phyloP scores from a whole-genome alignment of 2,329 filamentous ascomycete species.

The Exophiala xenobiotica region DNA sequence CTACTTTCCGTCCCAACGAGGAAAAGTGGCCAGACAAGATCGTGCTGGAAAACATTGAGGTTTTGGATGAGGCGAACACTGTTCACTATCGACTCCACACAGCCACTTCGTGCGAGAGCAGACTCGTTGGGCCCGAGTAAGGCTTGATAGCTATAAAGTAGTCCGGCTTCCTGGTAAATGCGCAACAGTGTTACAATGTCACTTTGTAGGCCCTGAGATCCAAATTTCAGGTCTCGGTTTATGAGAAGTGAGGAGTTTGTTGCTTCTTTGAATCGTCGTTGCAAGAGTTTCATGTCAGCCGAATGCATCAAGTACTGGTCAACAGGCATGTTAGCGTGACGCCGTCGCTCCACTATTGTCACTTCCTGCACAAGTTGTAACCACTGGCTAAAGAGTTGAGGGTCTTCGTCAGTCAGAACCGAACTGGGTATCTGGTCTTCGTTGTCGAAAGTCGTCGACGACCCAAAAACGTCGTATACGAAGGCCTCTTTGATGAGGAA shows the following conservation, averaged over 20 bases:
- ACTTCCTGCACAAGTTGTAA: slow-evolving; percentile 30
- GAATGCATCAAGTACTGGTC: not conserved
- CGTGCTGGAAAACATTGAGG: slow-evolving; percentile 27
- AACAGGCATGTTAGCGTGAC: not conserved
- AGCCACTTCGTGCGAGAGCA: slow-evolving; percentile 5
- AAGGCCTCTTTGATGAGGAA: slow-evolving; percentile 35
- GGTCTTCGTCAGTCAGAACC: slow-evolving; percentile 20
- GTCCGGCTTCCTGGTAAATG: slow-evolving; percentile 33
- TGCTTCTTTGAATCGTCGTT: slow-evolving; percentile 22
- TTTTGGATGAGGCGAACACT: slow-evolving; percentile 14
- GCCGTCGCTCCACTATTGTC: slow-evolving; percentile 28
- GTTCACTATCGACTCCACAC: slow-evolving; percentile 6
- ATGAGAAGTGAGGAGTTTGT: slow-evolving; percentile 21
- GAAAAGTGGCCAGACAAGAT: slow-evolving; percentile 35
- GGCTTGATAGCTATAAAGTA: slow-evolving; percentile 32
- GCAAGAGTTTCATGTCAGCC: slow-evolving; percentile 7
- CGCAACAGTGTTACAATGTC: slow-evolving; percentile 30
- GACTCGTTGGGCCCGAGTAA: slow-evolving; percentile 23
- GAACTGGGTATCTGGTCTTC: slow-evolving; percentile 19
- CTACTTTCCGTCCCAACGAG: slow-evolving; percentile 31
- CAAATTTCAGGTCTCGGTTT: slow-evolving; percentile 26
- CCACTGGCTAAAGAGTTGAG: slow-evolving; percentile 31
- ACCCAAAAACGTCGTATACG: slow-evolving; percentile 32
- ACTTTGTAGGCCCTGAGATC: slow-evolving; percentile 10
- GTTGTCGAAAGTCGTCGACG: slow-evolving; percentile 31